phyloP scores from a whole-genome alignment of 371 early-diverging fungal genomes.

The Rhizomucor pusillus region DNA sequence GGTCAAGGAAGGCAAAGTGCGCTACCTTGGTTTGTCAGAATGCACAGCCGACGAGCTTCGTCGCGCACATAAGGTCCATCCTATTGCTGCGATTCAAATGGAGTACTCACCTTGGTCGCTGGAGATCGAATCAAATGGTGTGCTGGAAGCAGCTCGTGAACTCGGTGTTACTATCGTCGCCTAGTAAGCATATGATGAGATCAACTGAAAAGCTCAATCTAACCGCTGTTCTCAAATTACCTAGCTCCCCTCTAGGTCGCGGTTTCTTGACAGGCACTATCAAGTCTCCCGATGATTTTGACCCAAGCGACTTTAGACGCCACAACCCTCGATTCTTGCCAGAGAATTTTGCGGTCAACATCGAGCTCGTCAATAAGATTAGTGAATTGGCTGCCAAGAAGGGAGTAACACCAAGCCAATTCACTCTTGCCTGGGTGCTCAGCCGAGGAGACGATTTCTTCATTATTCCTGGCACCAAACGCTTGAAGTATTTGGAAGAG shows the following conservation, averaged over 20 bases:
- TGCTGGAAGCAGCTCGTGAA: slow-evolving; percentile 51
- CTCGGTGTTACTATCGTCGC: slow-evolving; percentile 58
- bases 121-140: slow-evolving; percentile 51
- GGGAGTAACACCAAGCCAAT: slow-evolving; percentile 37
- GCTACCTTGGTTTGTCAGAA: slow-evolving; percentile 59
- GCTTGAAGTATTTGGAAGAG: slow-evolving; percentile 50
- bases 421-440: slow-evolving; percentile 61
- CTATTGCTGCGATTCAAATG: slow-evolving; percentile 61
- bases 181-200: slow-evolving; percentile 43
- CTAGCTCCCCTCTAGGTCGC: slow-evolving; percentile 52
- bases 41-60: slow-evolving; percentile 51
- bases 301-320: slow-evolving; percentile 42
- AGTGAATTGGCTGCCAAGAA: slow-evolving; percentile 43
- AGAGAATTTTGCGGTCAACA: slow-evolving; percentile 51
- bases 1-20: slow-evolving; percentile 59
- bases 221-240: neutral
- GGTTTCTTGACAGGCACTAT: slow-evolving; percentile 57
- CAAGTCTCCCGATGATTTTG: slow-evolving; percentile 44
- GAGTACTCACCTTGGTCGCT: slow-evolving; percentile 54
- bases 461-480: slow-evolving; percentile 57
- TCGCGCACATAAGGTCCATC: slow-evolving; percentile 65
- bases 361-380: slow-evolving; percentile 51
- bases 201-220: slow-evolving; percentile 13
- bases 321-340: slow-evolving; percentile 46
- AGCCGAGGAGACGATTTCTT: slow-evolving; percentile 39